These are phyloP conservation scores for Paramecium sexaurelia DNA, from an alignment of 73 alveolate genomes.

Conservation along the genomic window DNA sequence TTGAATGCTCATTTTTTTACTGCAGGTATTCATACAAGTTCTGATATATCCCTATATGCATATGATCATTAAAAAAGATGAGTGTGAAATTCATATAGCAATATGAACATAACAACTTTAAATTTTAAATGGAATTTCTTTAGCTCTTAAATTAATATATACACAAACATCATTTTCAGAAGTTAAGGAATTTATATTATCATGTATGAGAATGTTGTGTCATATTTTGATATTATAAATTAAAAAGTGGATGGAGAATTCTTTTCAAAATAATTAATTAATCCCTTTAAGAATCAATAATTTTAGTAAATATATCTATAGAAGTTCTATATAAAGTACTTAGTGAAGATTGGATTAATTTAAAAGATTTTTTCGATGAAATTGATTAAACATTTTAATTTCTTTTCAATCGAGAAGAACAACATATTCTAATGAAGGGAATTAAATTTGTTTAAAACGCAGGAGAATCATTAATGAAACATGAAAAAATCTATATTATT, in stretches of 20 bases:
- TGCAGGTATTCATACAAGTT: conserved; percentile 71
- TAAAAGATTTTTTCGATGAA: conserved; percentile 20
- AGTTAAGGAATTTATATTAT: conserved; percentile 56
- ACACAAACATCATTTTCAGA: not conserved
- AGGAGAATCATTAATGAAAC: not conserved
- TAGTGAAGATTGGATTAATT: not conserved
- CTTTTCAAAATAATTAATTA: not conserved
- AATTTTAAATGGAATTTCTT: conserved; percentile 82
- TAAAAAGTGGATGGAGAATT: conserved; percentile 64
- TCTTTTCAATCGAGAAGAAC: conserved; percentile 36
- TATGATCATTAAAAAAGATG: conserved; percentile 82
- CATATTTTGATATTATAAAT: conserved; percentile 31
- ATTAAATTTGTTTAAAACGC: not conserved
- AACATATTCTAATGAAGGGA: not conserved
- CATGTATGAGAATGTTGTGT: conserved; percentile 53
- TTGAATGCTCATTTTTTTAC: conserved; percentile 75
- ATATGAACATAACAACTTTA: conserved; percentile 75
- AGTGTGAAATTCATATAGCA: conserved; percentile 78
- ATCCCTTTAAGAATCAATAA: not conserved
- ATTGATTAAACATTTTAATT: not conserved
- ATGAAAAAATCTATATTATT: not conserved
- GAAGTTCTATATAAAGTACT: not conserved
- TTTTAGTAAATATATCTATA: not conserved
- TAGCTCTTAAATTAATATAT: conserved; percentile 73
- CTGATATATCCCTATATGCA: conserved; percentile 60